Evolutionary conservation across 192 early-diverging fungal species (phyloP), one percentile per base, ranked within the genome.

Genomic region (Rhizophagus clarus): DNA sequence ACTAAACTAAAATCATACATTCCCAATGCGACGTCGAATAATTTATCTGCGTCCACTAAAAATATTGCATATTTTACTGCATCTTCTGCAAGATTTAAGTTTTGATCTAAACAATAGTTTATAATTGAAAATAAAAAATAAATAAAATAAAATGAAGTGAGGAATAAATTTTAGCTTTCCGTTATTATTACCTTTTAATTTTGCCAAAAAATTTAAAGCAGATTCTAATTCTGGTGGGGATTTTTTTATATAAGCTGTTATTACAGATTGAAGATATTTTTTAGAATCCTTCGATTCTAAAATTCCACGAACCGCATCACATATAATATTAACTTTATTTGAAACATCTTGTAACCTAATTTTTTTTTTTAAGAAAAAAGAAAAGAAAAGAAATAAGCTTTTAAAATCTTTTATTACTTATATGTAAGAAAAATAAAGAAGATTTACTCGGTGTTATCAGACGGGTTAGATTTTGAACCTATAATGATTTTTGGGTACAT

Each of bases 1-100:
- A 96, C 96, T 37, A 99, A 85, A 17, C 90, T 85, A 82, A 99
- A 94, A 77, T 99, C 95, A 81, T 99, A 99, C 88, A 97, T 92
- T 10, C 95, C 96, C 76, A 99, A 82, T 1, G 97, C 97, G 2
- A 97, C 93, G 76, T 97, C 89, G 79, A 95, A 99, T 1, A 98
- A 89, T 26, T 88, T 88, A 80, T 97, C 92, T 64, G 94, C 94
- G 80, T 99, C 93, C 8, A 92, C 93, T 71, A 99, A 89, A 84
- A 98, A 98, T 69, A 98, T 93, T 29, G 95, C 88, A 81, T 97
- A 98, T 73, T 95, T 95, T 47, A 98, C 84, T 0, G 96, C 95
- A 42, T 91, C 85, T 71, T 99, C 98, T 26, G 95, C 93, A 40
- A 90, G 89, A 10, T 88, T 84, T 32, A 89, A 72, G 37, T 88